These are phyloP conservation scores for Plasmodium ovale DNA, from an alignment of 169 alveolate species.

Conservation along the genomic window DNA sequence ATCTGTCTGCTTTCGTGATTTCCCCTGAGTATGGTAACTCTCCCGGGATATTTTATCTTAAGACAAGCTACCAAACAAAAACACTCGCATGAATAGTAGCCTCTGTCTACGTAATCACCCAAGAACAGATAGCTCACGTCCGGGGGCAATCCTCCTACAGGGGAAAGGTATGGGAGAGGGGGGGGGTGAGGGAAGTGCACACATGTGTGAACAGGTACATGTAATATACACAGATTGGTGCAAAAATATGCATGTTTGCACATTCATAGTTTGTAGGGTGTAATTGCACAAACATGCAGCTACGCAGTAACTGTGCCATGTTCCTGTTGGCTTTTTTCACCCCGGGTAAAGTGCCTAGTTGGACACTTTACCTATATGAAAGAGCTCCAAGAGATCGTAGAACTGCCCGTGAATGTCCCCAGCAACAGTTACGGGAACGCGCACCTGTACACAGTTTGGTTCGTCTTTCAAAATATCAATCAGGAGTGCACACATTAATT, in stretches of 20 bases:
- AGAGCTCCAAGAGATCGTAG: slow-evolving; percentile 95
- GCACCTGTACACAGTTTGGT: slow-evolving; percentile 90
- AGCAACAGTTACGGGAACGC: slow-evolving; percentile 94
- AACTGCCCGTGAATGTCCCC: slow-evolving; percentile 99
- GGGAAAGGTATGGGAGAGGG: slow-evolving; percentile 19
- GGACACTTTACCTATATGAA: slow-evolving; percentile 93
- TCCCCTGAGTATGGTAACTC: slow-evolving; percentile 94
- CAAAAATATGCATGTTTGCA: background rate
- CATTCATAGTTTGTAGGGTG: background rate
- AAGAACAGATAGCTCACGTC: slow-evolving; percentile 96
- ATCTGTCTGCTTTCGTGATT: slow-evolving; percentile 97
- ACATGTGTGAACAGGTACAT: background rate
- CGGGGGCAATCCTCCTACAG: slow-evolving; percentile 90
- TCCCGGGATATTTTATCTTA: slow-evolving; percentile 93
- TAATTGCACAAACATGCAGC: too few species aligned
- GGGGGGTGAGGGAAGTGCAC: background rate
- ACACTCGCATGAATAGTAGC: slow-evolving; percentile 96
- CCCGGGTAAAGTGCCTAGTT: too few species aligned
- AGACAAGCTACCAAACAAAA: slow-evolving; percentile 93
- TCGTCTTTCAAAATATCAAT: slow-evolving; percentile 90
- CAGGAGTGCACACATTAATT: slow-evolving; percentile 84
- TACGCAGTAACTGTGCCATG: too few species aligned
- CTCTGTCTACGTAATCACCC: slow-evolving; percentile 99
- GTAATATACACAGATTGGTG: slow-evolving; percentile 8
- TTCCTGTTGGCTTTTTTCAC: too few species aligned